Percentiles rank a stretch among this genome's conserved stretches.
These are phyloP conservation scores for Nadsonia commutata DNA, from an alignment of 1,139 yeast genomes.

Conservation along the genomic window DNA sequence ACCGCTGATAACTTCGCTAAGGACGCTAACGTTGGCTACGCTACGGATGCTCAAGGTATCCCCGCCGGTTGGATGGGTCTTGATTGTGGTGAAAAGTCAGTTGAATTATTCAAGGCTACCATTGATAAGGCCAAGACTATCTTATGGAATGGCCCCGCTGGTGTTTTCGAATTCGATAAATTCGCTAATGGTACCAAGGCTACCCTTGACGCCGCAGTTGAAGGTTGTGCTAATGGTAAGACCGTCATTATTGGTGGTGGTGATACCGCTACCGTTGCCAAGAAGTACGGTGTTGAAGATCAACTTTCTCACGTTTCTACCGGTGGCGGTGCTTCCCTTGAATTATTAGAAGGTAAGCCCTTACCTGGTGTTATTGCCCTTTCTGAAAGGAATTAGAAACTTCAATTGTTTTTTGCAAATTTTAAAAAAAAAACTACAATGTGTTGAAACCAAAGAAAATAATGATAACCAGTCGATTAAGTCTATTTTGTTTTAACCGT, in stretches of 20 bases:
- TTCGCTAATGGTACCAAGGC: conserved; percentile 85
- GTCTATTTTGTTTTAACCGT: too few species aligned
- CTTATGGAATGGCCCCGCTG: conserved; percentile 99
- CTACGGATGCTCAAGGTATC: conserved; percentile 77
- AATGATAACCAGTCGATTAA: too few species aligned
- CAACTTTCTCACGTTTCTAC: conserved; percentile 94
- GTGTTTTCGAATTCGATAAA: conserved; percentile 90
- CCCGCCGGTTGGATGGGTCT: conserved; percentile 92
- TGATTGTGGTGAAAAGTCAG: conserved; percentile 83
- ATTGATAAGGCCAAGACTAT: conserved; percentile 89
- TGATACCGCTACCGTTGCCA: conserved; percentile 97
- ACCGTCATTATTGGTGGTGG: conserved; percentile 98
- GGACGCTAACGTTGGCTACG: conserved; percentile 70
- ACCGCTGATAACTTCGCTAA: conserved; percentile 87
- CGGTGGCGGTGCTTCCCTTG: conserved; percentile 98
- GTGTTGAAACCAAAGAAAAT: too few species aligned
- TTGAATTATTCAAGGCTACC: conserved; percentile 58
- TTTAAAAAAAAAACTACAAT: too few species aligned
- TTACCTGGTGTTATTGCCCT: conserved; percentile 93
- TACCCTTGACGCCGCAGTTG: conserved; percentile 72
- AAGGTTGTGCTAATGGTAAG: conserved; percentile 75
- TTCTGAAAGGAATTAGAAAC: conserved; percentile 44
- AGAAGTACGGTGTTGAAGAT: conserved; percentile 90
- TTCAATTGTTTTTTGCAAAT: too few species aligned
- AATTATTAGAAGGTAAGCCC: conserved; percentile 93